Conservation (phyloP, 768 basidiomycete genomes). For the Exsudoporus frostii region DNA sequence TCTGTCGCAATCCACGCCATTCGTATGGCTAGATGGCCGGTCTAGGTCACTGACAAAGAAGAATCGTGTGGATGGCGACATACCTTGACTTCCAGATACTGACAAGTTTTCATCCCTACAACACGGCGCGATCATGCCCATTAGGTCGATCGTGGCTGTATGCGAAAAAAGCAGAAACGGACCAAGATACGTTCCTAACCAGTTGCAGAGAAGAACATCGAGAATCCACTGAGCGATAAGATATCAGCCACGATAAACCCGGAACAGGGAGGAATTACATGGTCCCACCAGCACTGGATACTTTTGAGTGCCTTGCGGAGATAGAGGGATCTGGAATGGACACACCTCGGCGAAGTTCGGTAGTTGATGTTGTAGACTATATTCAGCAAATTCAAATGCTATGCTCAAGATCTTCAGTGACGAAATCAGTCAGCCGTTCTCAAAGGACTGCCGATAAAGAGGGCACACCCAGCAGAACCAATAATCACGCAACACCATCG, state of each 20-base stretch:
- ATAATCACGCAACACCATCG: conserved; percentile 85
- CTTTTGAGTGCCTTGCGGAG: conserved; percentile 18
- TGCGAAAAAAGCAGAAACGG: conserved; percentile 19
- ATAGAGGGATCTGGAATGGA: conserved; percentile 14
- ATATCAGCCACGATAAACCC: conserved; percentile 8
- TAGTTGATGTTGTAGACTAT: conserved; percentile 84
- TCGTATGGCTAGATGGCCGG: conserved; percentile 59
- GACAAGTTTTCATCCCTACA: conserved; percentile 81
- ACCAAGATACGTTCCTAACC: conserved; percentile 84
- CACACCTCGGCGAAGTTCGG: conserved; percentile 83
- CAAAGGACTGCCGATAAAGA: not conserved
- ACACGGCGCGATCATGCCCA: conserved; percentile 4
- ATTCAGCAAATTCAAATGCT: conserved; percentile 86
- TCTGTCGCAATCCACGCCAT: conserved; percentile 82
- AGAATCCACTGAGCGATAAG: conserved; percentile 65
- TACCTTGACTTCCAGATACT: conserved; percentile 86
- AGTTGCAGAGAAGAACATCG: conserved; percentile 84
- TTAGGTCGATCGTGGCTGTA: conserved; percentile 12
- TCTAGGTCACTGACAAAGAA: not conserved
- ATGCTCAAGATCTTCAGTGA: conserved; percentile 70
- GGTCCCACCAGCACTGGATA: conserved; percentile 87
- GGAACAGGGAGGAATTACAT: conserved; percentile 48
- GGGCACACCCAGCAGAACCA: conserved; percentile 87
- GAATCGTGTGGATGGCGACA: conserved; percentile 1
- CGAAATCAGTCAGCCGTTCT: conserved; percentile 7